A percentile compares a stretch with the other conserved stretches of the same genome.
These are phyloP conservation scores for Chaetomium strumarium DNA, from an alignment of 2,329 filamentous ascomycete genomes.

Conservation along the genomic window DNA sequence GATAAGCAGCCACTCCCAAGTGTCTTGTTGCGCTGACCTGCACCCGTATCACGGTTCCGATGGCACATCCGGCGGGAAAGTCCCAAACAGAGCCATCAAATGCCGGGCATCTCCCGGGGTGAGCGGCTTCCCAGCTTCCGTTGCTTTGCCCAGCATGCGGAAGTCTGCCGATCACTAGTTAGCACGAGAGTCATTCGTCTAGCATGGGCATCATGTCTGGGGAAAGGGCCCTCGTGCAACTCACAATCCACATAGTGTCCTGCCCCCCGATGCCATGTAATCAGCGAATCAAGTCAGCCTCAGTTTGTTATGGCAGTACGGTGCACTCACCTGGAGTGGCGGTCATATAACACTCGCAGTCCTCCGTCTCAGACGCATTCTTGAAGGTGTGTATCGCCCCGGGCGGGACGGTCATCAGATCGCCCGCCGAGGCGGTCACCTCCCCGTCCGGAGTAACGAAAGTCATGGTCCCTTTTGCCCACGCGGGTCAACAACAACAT, in stretches of 20 bases:
- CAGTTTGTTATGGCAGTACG: fast-evolving
- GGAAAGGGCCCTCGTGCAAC: constrained; percentile 9
- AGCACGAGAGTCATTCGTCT: neutral
- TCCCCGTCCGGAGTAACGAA: constrained; percentile 32
- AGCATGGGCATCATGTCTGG: neutral
- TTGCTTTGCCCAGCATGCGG: constrained; percentile 31
- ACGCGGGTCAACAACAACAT: neutral
- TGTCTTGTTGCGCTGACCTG: neutral
- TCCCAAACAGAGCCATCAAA: constrained; percentile 34
- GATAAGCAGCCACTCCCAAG: neutral
- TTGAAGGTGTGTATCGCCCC: constrained; percentile 33
- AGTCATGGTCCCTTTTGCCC: constrained; percentile 25
- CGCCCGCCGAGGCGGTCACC: constrained; percentile 27
- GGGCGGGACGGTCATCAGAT: constrained; percentile 33
- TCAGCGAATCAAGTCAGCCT: constrained; percentile 4
- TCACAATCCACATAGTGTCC: constrained; percentile 35
- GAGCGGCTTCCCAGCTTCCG: constrained; percentile 26
- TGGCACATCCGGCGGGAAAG: constrained; percentile 32
- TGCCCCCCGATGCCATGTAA: neutral
- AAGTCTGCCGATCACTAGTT: constrained; percentile 27
- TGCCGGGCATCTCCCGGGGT: constrained; percentile 26
- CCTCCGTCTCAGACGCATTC: constrained; percentile 31
- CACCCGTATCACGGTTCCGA: constrained; percentile 27
- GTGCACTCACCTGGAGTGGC: constrained; percentile 29
- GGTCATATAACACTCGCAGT: constrained; percentile 34